Evolutionary conservation across 148 eudicot species (phyloP).

Genomic region (Nyssa sinensis): DNA sequence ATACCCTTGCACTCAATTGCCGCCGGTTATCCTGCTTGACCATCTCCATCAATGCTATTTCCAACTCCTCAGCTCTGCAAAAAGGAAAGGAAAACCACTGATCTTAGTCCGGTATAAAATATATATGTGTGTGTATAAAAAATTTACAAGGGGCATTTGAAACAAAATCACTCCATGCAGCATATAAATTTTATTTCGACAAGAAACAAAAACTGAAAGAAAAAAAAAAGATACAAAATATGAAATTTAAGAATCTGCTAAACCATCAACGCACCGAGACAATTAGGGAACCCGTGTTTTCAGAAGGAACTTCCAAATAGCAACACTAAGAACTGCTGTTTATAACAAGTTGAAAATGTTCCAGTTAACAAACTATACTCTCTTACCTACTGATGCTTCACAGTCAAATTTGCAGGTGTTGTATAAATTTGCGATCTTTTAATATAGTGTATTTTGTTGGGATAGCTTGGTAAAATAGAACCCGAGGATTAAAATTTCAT

Average conservation of each 20-base stretch:
- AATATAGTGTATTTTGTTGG: background rate
- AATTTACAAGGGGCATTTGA: background rate
- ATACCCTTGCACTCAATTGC: conserved; percentile 83
- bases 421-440: background rate
- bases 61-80: conserved; percentile 98
- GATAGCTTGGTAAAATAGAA: background rate
- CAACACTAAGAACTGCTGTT: background rate
- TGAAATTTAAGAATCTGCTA: conserved; percentile 3
- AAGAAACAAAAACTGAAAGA: background rate
- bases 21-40: conserved; percentile 98
- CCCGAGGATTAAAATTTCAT: background rate
- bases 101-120: background rate
- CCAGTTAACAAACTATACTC: background rate
- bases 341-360: background rate
- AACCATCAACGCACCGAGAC: background rate
- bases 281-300: background rate
- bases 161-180: background rate
- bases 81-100: background rate
- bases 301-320: background rate
- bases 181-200: background rate
- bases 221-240: too few species aligned
- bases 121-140: too few species aligned
- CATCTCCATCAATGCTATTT: conserved; percentile 96
- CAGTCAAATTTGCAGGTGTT: background rate
- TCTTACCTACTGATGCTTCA: background rate